Evolutionary conservation across 1,139 yeast genomes (phyloP), one percentile per base, ranked within the genome.

Genomic region (Pichia terricola): DNA sequence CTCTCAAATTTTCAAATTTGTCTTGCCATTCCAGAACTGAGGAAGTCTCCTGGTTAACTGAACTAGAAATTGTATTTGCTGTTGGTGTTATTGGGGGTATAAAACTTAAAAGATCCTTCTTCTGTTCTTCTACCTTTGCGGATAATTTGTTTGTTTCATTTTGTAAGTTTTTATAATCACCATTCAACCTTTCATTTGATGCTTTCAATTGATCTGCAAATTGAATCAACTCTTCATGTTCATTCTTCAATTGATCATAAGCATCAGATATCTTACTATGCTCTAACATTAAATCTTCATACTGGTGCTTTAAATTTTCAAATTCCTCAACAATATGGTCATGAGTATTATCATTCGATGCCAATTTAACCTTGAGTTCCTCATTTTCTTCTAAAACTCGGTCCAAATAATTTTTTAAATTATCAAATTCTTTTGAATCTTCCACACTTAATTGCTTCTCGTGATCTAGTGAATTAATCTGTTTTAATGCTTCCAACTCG

Each of bases 1-100:
- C 53, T 38, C 69, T 64, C 25, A 66, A 60, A 16, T 66, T 65
- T 57, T 73, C 77, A 50, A 64, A 74, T 49, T 64, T 72, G 46
- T 59, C 59, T 59, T 73, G 77, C 79, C 79, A 74, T 41, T 60
- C 62, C 5, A 44, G 41, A 28, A 51, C 37, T 26, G 35, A 42
- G 39, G 43, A 27, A 11, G 34, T 25, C 28, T 36, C 36, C 11
- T 11, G 28, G 11, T 28, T 28, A 16, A 28, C 26, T 10, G 34
- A 9, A 8, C 38, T 28, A 25, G 27, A 16, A 3, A 22, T 4
- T 22, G 32, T n/a, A 27, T 34, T 35, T 2, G 22, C 34, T 3
- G 26, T 36, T 37, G 34, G 34, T 5, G 37, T 37, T 28, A 50
- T 49, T 40, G 58, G 55, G 5, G 30, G 32, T 30, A 30, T 30